Percentiles rank a stretch among this genome's conserved stretches.
Conservation (phyloP, 352 stramenopile species). For the Phytophthora megakarya region DNA sequence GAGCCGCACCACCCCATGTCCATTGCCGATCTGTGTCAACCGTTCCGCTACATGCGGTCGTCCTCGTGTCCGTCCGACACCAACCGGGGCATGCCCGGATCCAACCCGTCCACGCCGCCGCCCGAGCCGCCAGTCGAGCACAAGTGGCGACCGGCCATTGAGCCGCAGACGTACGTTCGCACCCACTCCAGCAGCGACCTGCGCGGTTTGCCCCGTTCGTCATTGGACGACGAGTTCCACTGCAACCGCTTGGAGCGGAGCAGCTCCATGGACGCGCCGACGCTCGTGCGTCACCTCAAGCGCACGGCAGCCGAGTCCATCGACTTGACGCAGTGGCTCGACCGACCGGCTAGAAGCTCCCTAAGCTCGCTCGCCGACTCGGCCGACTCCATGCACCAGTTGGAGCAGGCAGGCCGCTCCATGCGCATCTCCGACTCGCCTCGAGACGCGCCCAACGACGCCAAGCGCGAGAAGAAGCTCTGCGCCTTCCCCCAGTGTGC, state of each 20-base stretch:
- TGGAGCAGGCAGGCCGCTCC: conserved; percentile 46
- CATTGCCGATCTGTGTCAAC: conserved; percentile 59
- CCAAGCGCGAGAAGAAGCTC: conserved; percentile 75
- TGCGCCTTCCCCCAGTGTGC: conserved; percentile 73
- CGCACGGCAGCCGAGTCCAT: conserved; percentile 34
- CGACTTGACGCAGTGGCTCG: conserved; percentile 52
- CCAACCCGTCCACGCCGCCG: conserved; percentile 2
- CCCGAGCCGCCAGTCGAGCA: conserved; percentile 13
- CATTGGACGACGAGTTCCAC: conserved; percentile 21
- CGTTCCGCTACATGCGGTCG: conserved; percentile 67
- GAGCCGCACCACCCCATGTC: conserved; percentile 37
- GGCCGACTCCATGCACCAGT: conserved; percentile 54
- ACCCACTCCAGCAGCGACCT: conserved; percentile 31
- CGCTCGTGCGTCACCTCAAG: conserved; percentile 34
- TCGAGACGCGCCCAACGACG: conserved; percentile 20
- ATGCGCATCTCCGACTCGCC: conserved; percentile 43
- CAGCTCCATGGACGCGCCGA: conserved; percentile 61
- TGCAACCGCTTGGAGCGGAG: conserved; percentile 59
- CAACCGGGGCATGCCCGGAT: conserved; percentile 28
- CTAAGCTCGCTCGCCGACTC: conserved; percentile 65
- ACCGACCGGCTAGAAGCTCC: conserved; percentile 35
- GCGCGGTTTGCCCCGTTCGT: conserved; percentile 10
- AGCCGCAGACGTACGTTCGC: conserved; percentile 27
- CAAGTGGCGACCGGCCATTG: conserved; percentile 28
- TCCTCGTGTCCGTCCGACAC: conserved; percentile 77